These are phyloP conservation scores for Tulasnella sp. DNA, from an alignment of 768 basidiomycete species.

Conservation along the genomic window DNA sequence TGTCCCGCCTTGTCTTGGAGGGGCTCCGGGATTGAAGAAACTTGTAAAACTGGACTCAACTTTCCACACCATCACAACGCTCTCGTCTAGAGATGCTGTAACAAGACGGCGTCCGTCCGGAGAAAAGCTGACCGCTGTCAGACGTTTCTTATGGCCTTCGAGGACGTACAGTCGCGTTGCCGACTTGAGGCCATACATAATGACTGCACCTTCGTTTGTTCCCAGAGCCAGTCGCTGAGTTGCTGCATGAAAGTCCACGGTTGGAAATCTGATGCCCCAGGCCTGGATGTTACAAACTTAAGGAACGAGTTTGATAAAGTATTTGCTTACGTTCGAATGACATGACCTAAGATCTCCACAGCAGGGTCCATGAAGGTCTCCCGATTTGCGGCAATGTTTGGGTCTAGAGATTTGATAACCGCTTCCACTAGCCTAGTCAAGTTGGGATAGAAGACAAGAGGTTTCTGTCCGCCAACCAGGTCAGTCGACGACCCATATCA, in stretches of 20 bases:
- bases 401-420: constrained; percentile 95
- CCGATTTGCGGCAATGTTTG: constrained; percentile 71
- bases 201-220: constrained; percentile 88
- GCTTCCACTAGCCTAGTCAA: constrained; percentile 89
- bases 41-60: constrained; percentile 88
- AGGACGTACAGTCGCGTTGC: constrained; percentile 94
- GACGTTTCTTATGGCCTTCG: constrained; percentile 81
- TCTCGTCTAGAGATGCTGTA: constrained; percentile 84
- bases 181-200: constrained; percentile 97
- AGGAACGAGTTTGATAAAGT: not conserved
- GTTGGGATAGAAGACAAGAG: constrained; percentile 79
- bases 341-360: constrained; percentile 90
- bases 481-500: not conserved
- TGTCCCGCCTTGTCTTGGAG: constrained; percentile 80
- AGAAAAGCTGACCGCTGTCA: constrained; percentile 88
- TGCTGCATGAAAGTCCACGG: constrained; percentile 88
- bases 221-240: constrained; percentile 91
- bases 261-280: constrained; percentile 67
- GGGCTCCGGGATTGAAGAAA: constrained; percentile 88
- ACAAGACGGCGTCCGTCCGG: constrained; percentile 90
- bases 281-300: not conserved
- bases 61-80: constrained; percentile 89
- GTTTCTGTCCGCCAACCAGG: constrained; percentile 56
- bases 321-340: constrained; percentile 80
- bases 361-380: constrained; percentile 90